phyloP scores from a whole-genome alignment of 2,329 filamentous ascomycete species.

The Monilinia laxa region DNA sequence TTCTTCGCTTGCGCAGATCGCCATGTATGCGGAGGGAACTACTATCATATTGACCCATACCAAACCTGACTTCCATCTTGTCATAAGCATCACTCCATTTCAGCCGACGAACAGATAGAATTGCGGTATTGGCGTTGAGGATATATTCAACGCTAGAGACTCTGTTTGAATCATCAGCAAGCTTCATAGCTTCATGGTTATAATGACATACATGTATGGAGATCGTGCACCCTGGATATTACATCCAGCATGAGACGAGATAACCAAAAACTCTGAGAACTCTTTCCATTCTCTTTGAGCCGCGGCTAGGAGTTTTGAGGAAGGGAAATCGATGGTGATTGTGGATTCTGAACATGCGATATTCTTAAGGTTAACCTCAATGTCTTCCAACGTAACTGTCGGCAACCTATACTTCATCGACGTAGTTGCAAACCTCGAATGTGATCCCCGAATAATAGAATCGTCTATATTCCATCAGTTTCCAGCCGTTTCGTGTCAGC shows the following conservation, averaged over 20 bases:
- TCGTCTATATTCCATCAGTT: background rate
- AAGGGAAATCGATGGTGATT: constrained; percentile 19
- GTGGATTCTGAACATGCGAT: constrained; percentile 25
- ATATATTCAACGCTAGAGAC: background rate
- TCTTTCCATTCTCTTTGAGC: constrained; percentile 18
- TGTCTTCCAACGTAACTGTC: constrained; percentile 29
- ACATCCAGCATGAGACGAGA: constrained; percentile 22
- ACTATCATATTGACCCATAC: constrained; percentile 22
- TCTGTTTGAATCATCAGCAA: background rate
- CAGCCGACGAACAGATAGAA: constrained; percentile 22
- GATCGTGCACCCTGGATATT: constrained; percentile 5
- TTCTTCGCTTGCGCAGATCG: constrained; percentile 2
- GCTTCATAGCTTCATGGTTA: background rate
- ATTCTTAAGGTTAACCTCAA: constrained; percentile 23
- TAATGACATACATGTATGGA: constrained; percentile 18
- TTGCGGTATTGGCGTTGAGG: background rate
- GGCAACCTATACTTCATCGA: constrained; percentile 29
- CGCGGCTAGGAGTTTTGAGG: background rate
- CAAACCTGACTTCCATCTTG: constrained; percentile 29
- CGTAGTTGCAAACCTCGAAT: constrained; percentile 26
- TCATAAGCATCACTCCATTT: constrained; percentile 28
- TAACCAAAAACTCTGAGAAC: constrained; percentile 12
- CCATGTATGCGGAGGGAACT: constrained; percentile 22
- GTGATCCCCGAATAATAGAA: constrained; percentile 22
- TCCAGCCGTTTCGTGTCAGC: rapidly evolving